Evolutionary conservation across 2,329 filamentous ascomycete species (phyloP).

Genomic region (Chrysoporthe austroafricana): DNA sequence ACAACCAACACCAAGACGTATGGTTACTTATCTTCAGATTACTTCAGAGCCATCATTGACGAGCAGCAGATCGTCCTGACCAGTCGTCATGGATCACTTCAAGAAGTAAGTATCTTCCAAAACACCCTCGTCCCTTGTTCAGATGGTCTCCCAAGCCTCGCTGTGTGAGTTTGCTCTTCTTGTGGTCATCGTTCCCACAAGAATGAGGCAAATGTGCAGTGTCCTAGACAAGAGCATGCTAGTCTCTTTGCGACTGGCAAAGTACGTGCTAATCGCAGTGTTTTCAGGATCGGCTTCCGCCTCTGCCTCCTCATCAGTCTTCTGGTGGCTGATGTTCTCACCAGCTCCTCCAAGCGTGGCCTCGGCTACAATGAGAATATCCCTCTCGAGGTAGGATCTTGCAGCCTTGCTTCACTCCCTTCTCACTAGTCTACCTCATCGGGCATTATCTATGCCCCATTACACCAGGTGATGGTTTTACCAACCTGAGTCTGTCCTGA

Average conservation of each 20-base stretch:
- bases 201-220: neutral
- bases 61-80: neutral
- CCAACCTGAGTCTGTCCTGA: neutral
- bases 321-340: constrained; percentile 3
- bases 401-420: too few species aligned
- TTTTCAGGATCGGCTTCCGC: neutral
- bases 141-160: neutral
- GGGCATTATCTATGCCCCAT: neutral
- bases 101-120: constrained; percentile 10
- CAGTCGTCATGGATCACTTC: neutral
- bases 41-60: too few species aligned
- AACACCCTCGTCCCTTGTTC: too few species aligned
- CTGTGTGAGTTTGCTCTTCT: too few species aligned
- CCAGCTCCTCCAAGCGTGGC: constrained; percentile 30
- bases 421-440: neutral
- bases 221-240: neutral
- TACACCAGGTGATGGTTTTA: neutral
- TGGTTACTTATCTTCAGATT: neutral
- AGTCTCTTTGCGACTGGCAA: too few species aligned
- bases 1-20: neutral
- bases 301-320: constrained; percentile 7
- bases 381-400: constrained; percentile 22
- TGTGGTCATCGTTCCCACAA: neutral
- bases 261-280: neutral
- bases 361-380: constrained; percentile 32